Evolutionary conservation across 331 rosid genomes (phyloP).

Genomic region (Cydonia oblonga): DNA sequence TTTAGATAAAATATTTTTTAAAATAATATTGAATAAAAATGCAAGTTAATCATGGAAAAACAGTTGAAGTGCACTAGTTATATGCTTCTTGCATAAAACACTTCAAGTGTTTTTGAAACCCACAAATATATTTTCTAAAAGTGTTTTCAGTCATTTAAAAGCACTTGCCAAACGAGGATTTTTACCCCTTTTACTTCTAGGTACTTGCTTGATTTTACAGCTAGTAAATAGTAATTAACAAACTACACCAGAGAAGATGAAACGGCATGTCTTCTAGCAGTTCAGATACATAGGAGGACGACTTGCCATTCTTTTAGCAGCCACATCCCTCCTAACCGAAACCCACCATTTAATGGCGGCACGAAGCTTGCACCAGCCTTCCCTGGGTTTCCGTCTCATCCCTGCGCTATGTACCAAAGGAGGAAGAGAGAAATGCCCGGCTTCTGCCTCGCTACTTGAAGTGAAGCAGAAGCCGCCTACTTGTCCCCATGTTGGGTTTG

Average conservation of each 20-base stretch:
- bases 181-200: neutral
- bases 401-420: neutral
- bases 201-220: neutral
- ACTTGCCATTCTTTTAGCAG: constrained; percentile 11
- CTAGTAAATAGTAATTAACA: neutral
- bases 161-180: neutral
- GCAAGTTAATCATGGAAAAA: too few species aligned
- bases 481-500: constrained; percentile 13
- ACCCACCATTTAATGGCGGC: constrained; percentile 40
- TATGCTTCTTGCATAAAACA: too few species aligned
- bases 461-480: neutral
- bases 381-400: constrained; percentile 28
- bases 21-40: too few species aligned
- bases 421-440: neutral
- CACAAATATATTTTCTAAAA: too few species aligned
- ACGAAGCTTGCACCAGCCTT: constrained; percentile 42
- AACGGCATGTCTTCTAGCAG: neutral
- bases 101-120: too few species aligned
- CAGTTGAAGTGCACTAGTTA: too few species aligned
- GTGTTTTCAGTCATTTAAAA: neutral
- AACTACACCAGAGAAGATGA: neutral
- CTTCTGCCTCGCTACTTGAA: constrained; percentile 19
- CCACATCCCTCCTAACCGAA: constrained; percentile 7
- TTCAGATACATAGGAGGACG: neutral
- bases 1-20: too few species aligned